Conservation (phyloP, 768 basidiomycete species). For the Sutorius australiensis region DNA sequence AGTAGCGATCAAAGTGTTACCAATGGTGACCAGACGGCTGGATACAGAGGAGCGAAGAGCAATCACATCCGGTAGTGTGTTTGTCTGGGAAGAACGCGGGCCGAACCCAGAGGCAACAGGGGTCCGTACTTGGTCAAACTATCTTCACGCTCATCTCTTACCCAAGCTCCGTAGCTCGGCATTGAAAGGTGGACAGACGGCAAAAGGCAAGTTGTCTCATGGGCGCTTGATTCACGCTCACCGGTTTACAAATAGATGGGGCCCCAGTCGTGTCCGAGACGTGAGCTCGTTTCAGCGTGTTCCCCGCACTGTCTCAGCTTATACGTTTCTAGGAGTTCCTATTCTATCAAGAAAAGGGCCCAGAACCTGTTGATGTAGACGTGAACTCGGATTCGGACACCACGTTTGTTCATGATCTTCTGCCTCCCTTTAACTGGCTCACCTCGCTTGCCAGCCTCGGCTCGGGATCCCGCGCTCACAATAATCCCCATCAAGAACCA, state of each 20-base stretch:
- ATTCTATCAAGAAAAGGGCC: slow-evolving; percentile 67
- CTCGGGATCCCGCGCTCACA: slow-evolving; percentile 28
- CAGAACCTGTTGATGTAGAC: slow-evolving; percentile 47
- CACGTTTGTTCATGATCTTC: slow-evolving; percentile 35
- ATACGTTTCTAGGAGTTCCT: slow-evolving; percentile 58
- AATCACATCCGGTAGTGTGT: slow-evolving; percentile 70
- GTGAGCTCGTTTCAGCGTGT: slow-evolving; percentile 38
- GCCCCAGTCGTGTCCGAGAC: slow-evolving; percentile 72
- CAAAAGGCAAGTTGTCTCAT: slow-evolving; percentile 34
- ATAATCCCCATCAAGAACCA: slow-evolving; percentile 25
- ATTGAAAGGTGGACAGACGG: slow-evolving; percentile 84
- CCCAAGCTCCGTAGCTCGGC: slow-evolving; percentile 45
- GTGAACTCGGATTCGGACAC: slow-evolving; percentile 48
- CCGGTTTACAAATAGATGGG: slow-evolving; percentile 48
- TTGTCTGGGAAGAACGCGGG: slow-evolving; percentile 81
- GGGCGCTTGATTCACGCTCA: not conserved
- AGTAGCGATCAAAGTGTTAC: slow-evolving; percentile 52
- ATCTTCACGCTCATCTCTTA: slow-evolving; percentile 3
- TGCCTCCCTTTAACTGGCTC: not conserved
- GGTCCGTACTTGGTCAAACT: slow-evolving; percentile 37
- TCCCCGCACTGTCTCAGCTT: not conserved
- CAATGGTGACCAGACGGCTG: slow-evolving; percentile 67
- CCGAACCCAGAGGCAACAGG: slow-evolving; percentile 63
- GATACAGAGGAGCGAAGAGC: slow-evolving; percentile 71
- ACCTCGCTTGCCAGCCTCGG: slow-evolving; percentile 23